Evolutionary conservation across 2,329 filamentous ascomycete species (phyloP).

Genomic region (Phaeomoniella chlamydospora): DNA sequence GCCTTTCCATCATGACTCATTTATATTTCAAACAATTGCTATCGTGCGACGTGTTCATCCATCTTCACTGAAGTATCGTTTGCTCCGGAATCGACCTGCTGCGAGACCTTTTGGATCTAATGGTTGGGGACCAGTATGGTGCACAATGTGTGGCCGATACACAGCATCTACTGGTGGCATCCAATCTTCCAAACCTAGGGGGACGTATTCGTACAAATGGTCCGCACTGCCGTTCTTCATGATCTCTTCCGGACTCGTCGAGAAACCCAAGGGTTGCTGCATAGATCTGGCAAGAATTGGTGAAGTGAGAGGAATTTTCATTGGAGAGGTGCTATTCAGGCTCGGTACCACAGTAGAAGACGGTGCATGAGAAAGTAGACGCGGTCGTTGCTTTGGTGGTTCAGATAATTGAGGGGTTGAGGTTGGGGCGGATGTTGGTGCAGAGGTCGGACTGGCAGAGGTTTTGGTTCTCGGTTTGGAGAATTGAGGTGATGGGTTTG

Average conservation of each 20-base stretch:
- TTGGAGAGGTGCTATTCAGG: neutral
- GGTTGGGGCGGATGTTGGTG: neutral
- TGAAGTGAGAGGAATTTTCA: neutral
- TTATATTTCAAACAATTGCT: neutral
- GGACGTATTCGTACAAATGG: constrained; percentile 87
- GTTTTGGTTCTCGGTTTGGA: constrained; percentile 3
- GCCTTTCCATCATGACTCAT: neutral
- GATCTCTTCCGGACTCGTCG: neutral
- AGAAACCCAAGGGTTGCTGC: neutral
- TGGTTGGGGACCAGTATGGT: constrained; percentile 55
- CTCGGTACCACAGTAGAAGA: neutral
- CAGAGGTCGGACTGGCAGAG: neutral
- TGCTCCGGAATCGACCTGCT: constrained; percentile 17
- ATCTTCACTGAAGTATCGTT: constrained; percentile 34
- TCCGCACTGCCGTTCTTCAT: constrained; percentile 37
- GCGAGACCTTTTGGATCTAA: constrained; percentile 23
- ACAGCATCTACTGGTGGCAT: constrained; percentile 82
- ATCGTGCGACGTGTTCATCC: constrained; percentile 7
- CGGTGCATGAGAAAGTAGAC: constrained; percentile 8
- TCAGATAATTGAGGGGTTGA: neutral
- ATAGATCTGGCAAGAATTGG: too few relatives aligned
- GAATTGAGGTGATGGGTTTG: constrained; percentile 10
- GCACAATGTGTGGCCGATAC: constrained; percentile 83
- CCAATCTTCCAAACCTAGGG: constrained; percentile 78
- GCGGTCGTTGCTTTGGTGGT: constrained; percentile 2